A percentile compares a stretch with the other conserved stretches of the same genome.
Conservation (phyloP, 1,284 basidiomycete genomes). For the Pseudozyma flocculosa region DNA sequence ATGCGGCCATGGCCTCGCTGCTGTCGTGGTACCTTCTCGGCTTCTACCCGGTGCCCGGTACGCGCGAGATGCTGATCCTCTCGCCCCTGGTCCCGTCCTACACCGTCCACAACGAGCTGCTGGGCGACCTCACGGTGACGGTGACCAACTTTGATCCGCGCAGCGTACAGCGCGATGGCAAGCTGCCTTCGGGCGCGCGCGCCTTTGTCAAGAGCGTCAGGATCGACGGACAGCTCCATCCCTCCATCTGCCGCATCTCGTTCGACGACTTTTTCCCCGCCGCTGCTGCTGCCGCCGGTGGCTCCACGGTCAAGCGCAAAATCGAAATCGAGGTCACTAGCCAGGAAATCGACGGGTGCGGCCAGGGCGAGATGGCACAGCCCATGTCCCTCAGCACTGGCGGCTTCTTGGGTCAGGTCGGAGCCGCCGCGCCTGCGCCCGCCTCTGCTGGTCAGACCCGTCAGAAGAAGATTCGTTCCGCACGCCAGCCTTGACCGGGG, state of each 20-base stretch:
- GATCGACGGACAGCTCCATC: constrained; percentile 28
- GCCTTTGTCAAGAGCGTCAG: constrained; percentile 21
- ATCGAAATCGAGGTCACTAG: constrained; percentile 27
- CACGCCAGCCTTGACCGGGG: no score
- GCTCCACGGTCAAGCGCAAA: constrained; percentile 9
- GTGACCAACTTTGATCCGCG: constrained; percentile 33
- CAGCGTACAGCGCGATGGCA: constrained; percentile 7
- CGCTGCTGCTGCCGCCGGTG: neutral
- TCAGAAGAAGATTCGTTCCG: no score
- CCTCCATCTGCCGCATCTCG: constrained; percentile 27
- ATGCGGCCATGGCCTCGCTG: constrained; percentile 71
- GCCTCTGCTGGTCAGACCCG: no score
- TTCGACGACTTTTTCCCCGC: constrained; percentile 32
- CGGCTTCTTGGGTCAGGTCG: no score
- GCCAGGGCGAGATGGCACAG: constrained; percentile 5
- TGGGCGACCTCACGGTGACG: constrained; percentile 34
- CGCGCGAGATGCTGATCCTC: constrained; percentile 41
- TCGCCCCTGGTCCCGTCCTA: constrained; percentile 45
- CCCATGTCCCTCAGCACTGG: constrained; percentile 28
- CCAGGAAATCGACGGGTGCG: constrained; percentile 21
- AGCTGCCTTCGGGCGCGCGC: constrained; percentile 20
- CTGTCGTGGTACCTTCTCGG: constrained; percentile 66
- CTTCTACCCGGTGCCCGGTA: constrained; percentile 65
- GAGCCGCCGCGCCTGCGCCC: no score
- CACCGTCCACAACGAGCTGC: constrained; percentile 38